Base-by-base conservation (phyloP, 352 stramenopile genomes). In the Phytophthora fragariae region DNA sequence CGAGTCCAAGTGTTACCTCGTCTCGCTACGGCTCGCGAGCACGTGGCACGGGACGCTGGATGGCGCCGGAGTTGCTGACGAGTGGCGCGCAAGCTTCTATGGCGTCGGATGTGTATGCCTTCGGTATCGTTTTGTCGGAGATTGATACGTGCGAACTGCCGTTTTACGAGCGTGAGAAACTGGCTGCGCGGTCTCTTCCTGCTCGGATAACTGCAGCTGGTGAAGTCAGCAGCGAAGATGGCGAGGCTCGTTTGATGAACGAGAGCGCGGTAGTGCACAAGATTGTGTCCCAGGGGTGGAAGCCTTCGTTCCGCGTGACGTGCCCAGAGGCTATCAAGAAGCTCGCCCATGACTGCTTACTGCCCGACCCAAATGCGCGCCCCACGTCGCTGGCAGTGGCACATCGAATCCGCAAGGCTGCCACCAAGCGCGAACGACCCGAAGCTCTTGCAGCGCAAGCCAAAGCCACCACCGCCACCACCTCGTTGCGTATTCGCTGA, bases 101-200 rank as follows among this genome's bases (percentile, higher is more conserved):
- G 65, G 88, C 89, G 19, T 89, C 89, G n/a, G 92, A 97, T 67
- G 87, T 97, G 19, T 97, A 95, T 65, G 92, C 88, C 24, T 90
- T 97, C 17, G 91, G 91, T 31, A 82, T 97, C 50, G 85, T 95
- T 65, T 72, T 95, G 3, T 92, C 86, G 2, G 88, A 95, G 71
- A 84, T 95, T 54, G 88, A 94, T 62, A 94, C 88, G 44, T 85
- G 84, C 49, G 79, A 89, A 55, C 49, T 80, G 47, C 88, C 88
- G 33, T 95, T 90, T 66, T 53, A 73, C 17, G 75, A 85, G 29
- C 65, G 77, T 24, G 75, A 79, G 58, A 79, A 72, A 33, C 3
- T 66, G 31, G 56, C 24, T 27, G 55, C 52, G 6, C 57, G 64
- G 33, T 56, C 74, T 17, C 59, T 55, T 9, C 39, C 56, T 35